Conservation (phyloP, 495 filamentous ascomycete species). For the Tuber umbilicatum region DNA sequence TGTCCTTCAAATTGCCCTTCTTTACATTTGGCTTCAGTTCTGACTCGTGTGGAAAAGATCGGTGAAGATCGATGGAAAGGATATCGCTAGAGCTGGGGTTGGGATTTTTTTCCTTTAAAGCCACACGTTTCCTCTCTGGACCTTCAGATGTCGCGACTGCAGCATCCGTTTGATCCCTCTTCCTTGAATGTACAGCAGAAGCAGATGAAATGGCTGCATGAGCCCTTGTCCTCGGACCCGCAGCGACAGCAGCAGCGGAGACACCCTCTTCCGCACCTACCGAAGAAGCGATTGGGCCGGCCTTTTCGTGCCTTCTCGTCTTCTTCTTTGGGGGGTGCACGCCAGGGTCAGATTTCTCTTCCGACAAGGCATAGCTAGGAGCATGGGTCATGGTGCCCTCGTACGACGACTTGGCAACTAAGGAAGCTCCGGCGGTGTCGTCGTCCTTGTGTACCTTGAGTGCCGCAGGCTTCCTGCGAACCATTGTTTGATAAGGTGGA, state of each 20-base stretch:
- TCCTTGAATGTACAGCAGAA: background rate
- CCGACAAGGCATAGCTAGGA: background rate
- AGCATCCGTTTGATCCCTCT: slow-evolving; percentile 8
- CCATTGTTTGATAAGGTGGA: background rate
- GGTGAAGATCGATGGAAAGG: slow-evolving; percentile 14
- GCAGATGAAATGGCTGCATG: background rate
- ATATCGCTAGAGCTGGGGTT: slow-evolving; percentile 32
- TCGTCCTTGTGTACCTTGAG: slow-evolving; percentile 1
- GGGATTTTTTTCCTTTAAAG: slow-evolving; percentile 27
- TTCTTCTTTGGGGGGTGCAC: background rate
- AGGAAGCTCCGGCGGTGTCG: background rate
- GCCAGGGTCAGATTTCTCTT: background rate
- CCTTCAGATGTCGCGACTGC: background rate
- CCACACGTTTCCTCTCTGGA: slow-evolving; percentile 22
- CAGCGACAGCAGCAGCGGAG: background rate
- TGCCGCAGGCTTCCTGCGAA: background rate
- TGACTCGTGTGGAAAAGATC: background rate
- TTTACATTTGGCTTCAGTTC: slow-evolving; percentile 9
- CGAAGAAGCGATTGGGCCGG: background rate
- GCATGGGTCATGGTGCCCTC: background rate
- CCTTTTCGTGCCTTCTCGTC: background rate
- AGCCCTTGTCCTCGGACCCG: background rate
- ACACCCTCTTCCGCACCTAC: background rate
- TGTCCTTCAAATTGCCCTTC: background rate
- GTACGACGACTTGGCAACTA: background rate